Evolutionary conservation across 2,329 filamentous ascomycete species (phyloP).

Genomic region (Neonectria punicea): DNA sequence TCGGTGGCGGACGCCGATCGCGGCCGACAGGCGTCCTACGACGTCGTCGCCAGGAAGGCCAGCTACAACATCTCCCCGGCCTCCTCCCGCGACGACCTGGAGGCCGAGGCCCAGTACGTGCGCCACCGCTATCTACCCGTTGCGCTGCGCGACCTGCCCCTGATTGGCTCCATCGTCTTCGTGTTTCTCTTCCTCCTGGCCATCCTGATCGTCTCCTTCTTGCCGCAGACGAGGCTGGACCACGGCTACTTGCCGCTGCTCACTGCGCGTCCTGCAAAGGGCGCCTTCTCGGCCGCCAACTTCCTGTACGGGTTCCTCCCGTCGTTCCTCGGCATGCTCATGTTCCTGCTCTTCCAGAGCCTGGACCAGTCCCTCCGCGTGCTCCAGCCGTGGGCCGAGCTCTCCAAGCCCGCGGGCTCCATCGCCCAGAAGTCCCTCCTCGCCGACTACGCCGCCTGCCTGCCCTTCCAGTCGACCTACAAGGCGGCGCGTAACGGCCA

Average conservation of each 20-base stretch:
- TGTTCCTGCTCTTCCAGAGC: slow-evolving; percentile 74
- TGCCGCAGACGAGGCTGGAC: slow-evolving; percentile 72
- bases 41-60: slow-evolving; percentile 42
- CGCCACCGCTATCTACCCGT: slow-evolving; percentile 77
- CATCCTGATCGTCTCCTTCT: slow-evolving; percentile 82
- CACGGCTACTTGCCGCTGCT: slow-evolving; percentile 79
- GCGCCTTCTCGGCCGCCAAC: slow-evolving; percentile 85
- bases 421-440: slow-evolving; percentile 72
- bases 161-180: slow-evolving; percentile 73
- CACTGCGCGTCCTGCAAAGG: slow-evolving; percentile 65
- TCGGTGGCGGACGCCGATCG: slow-evolving; percentile 50
- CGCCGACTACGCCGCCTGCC: slow-evolving; percentile 74
- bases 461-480: slow-evolving; percentile 69
- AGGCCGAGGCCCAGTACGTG: slow-evolving; percentile 41
- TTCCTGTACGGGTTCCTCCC: slow-evolving; percentile 87
- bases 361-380: slow-evolving; percentile 74
- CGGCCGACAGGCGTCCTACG: slow-evolving; percentile 36
- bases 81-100: slow-evolving; percentile 44
- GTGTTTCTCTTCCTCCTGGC: slow-evolving; percentile 72
- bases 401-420: slow-evolving; percentile 67
- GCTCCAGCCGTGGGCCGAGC: slow-evolving; percentile 75
- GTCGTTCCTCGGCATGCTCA: slow-evolving; percentile 71
- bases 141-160: slow-evolving; percentile 74
- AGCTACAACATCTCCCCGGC: slow-evolving; percentile 47
- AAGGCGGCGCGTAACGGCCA: slow-evolving; percentile 70